Evolutionary conservation across 2,329 filamentous ascomycete genomes (phyloP), one percentile per base, ranked within the genome.

Genomic region (Fusarium clavum): DNA sequence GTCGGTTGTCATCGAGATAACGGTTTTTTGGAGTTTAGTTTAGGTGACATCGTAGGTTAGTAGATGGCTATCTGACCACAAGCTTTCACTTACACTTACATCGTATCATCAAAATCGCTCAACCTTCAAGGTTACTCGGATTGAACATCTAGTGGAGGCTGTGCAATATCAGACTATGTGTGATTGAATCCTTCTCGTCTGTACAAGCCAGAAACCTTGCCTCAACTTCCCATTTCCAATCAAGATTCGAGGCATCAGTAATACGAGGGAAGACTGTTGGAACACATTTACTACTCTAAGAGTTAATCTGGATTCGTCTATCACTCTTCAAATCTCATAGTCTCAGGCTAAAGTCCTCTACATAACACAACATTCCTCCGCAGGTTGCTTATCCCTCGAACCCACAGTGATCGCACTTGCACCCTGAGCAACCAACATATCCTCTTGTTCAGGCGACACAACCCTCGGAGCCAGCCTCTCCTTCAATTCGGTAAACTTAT

Each of bases 311-410:
- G 6, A n/a, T 12, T n/a, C 3, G 6, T 38, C 18, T 38, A 38
- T 38, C 18, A 12, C 18, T n/a, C 18, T n/a, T 38, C 18, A 12
- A 12, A n/a, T 12, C 6, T 12, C 18, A 18, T 10, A 38, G 6
- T 29, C 12, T 2, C 2, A 29, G 29, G 11, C 29, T 29, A 29
- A 8, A 41, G 25, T 7, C 25, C 14, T 25, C 27, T 58, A 71
- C 61, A 69, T 64, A 7, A 71, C 64, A 27, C 60, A 69, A 10
- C 69, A 71, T 29, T 71, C 64, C 8, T 71, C 64, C 8, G 51
- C 40, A 10, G 68, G 41, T 9, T 49, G 43, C 3, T n/a, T 46
- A 2, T 20, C 22, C 9, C 25, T 16, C 7, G 38, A n/a, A 13
- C 34, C 16, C 5, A 53, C 38, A 18, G 34, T 38, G 18, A 3